Base-by-base conservation (phyloP, 2,329 filamentous ascomycete species). In the Calonectria pseudoreteaudii region DNA sequence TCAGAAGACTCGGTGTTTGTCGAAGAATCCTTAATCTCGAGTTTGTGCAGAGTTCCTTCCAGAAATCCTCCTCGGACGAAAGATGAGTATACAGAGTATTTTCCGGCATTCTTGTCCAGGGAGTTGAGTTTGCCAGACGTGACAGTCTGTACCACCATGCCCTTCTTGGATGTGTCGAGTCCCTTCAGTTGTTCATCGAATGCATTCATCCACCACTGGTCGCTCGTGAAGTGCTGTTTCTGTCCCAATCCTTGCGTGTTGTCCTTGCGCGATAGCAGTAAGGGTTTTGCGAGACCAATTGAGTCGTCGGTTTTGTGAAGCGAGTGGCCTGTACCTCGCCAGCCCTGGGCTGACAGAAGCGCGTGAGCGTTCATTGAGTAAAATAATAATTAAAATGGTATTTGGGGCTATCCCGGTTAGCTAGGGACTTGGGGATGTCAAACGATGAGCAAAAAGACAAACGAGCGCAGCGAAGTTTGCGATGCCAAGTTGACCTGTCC, bases 201-300 rank as follows among this genome's bases (percentile, higher is more conserved):
- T 14, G 97, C 97, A 72, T 95, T 93, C 85, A 98, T 89, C 97
- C 97, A 99, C 97, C 97, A 99, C 83, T 98, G 95, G 82, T 98
- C 96, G 79, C 89, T 91, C 28, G 90, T 91, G 75, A 89, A 89
- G 75, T 92, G 90, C 72, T 89, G 88, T 83, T 94, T 95, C 82
- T 94, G 92, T 69, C 96, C 96, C 7, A 98, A 88, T 30, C 96
- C 96, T 68, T 94, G 89, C 34, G 90, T 93, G 84, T 98, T 94
- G 79, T 93, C 90, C 85, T 98, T 98, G 80, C 94, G 93, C 73
- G 94, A 92, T 71, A 98, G 90, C 47, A 98, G 91, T 34, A 98
- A 90, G 7, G 96, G 96, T 79, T 94, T 94, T 31, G 93, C 92
- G 69, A 98, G 92, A 53, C 96, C 96, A 75, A 93, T 93, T 66